Percentiles rank a stretch among this genome's conserved stretches.
Evolutionary conservation across 768 basidiomycete species (phyloP).

Genomic region (Russula foetens): DNA sequence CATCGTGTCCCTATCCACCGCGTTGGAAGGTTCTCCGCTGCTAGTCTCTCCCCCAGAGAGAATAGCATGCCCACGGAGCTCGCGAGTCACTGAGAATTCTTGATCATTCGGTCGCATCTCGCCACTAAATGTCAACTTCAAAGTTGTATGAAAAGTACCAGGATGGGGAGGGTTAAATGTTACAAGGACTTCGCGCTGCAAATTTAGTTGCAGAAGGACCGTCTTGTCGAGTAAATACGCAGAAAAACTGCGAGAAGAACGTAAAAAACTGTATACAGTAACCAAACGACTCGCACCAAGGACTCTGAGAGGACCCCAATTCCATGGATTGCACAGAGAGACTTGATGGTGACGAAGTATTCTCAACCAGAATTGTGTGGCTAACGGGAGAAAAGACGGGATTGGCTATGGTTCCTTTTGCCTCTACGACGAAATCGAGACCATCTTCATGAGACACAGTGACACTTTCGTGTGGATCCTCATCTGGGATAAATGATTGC

Average conservation of each 20-base stretch:
- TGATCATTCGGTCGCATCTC: background rate
- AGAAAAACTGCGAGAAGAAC: background rate
- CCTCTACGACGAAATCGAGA: slow-evolving; percentile 1
- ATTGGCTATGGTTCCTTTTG: background rate
- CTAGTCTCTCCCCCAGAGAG: background rate
- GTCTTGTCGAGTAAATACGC: background rate
- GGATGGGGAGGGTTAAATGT: background rate
- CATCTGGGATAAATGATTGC: background rate
- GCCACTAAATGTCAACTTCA: background rate
- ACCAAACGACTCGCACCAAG: background rate
- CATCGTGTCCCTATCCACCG: background rate
- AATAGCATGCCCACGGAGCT: background rate
- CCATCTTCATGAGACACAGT: slow-evolving; percentile 6
- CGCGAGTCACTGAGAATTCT: background rate
- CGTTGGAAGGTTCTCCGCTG: background rate
- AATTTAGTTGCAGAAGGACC: background rate
- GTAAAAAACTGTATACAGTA: background rate
- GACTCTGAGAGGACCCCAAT: background rate
- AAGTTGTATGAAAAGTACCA: background rate
- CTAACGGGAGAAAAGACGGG: background rate
- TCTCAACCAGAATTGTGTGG: background rate
- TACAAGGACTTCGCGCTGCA: background rate
- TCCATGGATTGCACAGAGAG: background rate
- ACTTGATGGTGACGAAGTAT: background rate
- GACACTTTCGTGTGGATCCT: background rate